These are phyloP conservation scores for Setaria italica DNA, from an alignment of 202 grass and related monocot genomes.

Conservation along the genomic window DNA sequence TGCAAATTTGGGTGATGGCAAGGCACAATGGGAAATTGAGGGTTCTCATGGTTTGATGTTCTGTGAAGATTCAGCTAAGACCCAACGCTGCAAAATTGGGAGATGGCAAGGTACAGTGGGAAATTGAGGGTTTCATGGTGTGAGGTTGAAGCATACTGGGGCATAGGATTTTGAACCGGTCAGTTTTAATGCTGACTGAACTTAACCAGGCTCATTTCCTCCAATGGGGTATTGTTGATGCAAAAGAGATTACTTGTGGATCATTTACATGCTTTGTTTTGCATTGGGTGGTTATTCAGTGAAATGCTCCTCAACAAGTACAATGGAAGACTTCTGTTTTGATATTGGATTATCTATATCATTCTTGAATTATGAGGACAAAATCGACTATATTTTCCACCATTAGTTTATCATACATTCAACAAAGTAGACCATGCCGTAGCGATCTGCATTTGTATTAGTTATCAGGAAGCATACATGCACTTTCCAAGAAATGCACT, in stretches of 20 bases:
- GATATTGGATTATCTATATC: constrained; percentile 10
- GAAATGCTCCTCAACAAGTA: constrained; percentile 6
- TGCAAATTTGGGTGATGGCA: background rate
- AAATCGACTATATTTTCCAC: background rate
- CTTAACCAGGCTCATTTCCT: background rate
- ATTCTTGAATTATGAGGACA: background rate
- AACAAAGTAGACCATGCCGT: background rate
- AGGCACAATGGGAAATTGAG: background rate
- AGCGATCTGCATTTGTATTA: background rate
- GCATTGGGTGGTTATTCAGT: constrained; percentile 10
- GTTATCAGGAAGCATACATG: background rate
- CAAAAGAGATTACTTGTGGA: background rate
- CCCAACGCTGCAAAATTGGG: background rate
- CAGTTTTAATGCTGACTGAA: background rate
- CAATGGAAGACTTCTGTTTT: background rate
- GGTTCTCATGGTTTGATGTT: background rate
- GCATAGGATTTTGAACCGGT: background rate
- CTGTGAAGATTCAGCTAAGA: background rate
- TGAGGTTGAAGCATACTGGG: background rate
- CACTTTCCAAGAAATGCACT: constrained; percentile 4
- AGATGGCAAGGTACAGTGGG: background rate
- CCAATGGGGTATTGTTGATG: background rate
- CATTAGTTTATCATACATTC: background rate
- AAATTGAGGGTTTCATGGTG: background rate
- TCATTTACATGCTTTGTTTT: constrained; percentile 9